Evolutionary conservation across 441 rosid genomes (phyloP).

Genomic region (Erodium moschatum): DNA sequence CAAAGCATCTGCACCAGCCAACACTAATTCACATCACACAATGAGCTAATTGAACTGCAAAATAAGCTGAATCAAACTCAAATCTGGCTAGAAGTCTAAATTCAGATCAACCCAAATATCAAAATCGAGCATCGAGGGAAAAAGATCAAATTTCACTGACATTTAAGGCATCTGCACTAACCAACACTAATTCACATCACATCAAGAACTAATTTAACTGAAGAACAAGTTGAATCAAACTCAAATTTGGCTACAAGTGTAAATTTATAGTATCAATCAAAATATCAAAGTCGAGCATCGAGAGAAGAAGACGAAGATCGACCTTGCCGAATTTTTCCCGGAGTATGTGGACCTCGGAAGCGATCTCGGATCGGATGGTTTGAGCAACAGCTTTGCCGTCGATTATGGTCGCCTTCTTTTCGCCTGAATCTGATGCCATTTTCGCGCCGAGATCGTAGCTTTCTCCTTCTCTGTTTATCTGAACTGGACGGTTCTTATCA

Average conservation of each 20-base stretch:
- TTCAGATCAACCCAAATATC: no score
- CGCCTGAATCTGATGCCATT: conserved; percentile 44
- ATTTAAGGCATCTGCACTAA: neutral
- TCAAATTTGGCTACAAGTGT: neutral
- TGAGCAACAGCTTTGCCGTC: conserved; percentile 73
- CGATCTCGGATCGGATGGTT: conserved; percentile 74
- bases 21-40: neutral
- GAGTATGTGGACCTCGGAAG: conserved; percentile 55
- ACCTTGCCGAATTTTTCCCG: conserved; percentile 68
- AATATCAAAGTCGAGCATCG: neutral
- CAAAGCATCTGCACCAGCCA: neutral
- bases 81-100: neutral
- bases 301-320: neutral
- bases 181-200: neutral
- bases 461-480: neutral
- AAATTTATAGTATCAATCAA: neutral
- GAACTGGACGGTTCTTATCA: neutral
- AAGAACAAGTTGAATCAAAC: neutral
- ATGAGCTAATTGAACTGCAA: neutral
- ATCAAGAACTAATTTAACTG: neutral
- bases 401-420: conserved; percentile 46
- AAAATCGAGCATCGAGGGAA: no score
- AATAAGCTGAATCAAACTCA: neutral
- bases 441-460: conserved; percentile 1
- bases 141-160: neutral